A percentile compares a stretch with the other conserved stretches of the same genome.
These are phyloP conservation scores for Cryptococcus neoformans DNA, from an alignment of 1,284 basidiomycete genomes.

Conservation along the genomic window DNA sequence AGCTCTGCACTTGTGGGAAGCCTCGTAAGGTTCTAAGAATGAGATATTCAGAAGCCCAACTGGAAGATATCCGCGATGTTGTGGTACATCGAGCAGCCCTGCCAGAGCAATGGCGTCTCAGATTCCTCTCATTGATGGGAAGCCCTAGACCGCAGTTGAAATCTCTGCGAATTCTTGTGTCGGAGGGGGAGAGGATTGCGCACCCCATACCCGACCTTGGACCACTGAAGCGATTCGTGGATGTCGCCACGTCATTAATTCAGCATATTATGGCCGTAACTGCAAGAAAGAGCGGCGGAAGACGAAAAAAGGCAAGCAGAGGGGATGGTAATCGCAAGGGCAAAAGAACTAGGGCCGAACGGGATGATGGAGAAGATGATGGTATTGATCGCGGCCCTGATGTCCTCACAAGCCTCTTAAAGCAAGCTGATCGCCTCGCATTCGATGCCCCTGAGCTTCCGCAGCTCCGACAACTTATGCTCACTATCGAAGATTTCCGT, in stretches of 20 bases:
- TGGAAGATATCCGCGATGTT: slow-evolving; percentile 63
- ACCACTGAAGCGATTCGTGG: slow-evolving; percentile 72
- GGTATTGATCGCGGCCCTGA: slow-evolving; percentile 26
- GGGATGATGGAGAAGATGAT: slow-evolving; percentile 24
- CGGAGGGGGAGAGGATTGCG: slow-evolving; percentile 83
- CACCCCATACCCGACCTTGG: slow-evolving; percentile 68
- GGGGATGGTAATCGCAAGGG: slow-evolving; percentile 19
- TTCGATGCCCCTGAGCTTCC: slow-evolving; percentile 47
- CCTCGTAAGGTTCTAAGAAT: slow-evolving; percentile 67
- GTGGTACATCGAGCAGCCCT: slow-evolving; percentile 69
- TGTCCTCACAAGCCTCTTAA: slow-evolving; percentile 28
- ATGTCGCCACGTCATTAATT: slow-evolving; percentile 77
- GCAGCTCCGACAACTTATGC: slow-evolving; percentile 36
- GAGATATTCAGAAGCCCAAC: slow-evolving; percentile 76
- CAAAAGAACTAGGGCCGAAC: not conserved
- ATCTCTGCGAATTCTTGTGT: slow-evolving; percentile 68
- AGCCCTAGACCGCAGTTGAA: slow-evolving; percentile 69
- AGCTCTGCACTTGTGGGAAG: slow-evolving; percentile 67
- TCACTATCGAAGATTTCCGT: slow-evolving; percentile 35
- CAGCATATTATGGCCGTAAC: slow-evolving; percentile 34
- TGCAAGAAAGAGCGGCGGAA: slow-evolving; percentile 36
- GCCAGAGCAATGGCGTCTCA: slow-evolving; percentile 70
- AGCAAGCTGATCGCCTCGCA: slow-evolving; percentile 35
- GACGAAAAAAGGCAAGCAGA: slow-evolving; percentile 22
- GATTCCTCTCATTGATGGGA: slow-evolving; percentile 68